Base-by-base conservation (phyloP, 2,329 filamentous ascomycete species). In the Calonectria henricotiae region DNA sequence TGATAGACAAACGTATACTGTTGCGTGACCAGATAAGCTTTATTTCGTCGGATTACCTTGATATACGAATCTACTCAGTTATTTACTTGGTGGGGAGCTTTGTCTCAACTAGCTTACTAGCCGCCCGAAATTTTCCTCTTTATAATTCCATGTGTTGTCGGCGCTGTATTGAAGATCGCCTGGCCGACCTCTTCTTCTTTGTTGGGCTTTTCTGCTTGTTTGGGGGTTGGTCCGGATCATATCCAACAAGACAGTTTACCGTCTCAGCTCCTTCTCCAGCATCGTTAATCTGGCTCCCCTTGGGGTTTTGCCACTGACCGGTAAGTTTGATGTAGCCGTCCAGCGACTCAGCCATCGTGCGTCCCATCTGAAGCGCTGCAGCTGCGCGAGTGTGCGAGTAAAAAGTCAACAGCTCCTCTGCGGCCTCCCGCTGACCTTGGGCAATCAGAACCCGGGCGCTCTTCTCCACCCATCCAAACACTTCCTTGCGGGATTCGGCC, bases 291-390 rank as follows among this genome's bases (percentile, higher is more conserved):
- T 77, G 63, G n/a, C 69, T 71, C 1, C 75, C 73, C 30, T 70
- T 60, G 0, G 75, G 75, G 5, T 62, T 49, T 13, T 62, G 68
- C 75, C 75, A 76, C 39, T 69, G 74, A 0, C 75, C 69, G 0
- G 72, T 69, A 41, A 76, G 43, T 32, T 76, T 77, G 20, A 77
- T 77, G n/a, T 76, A 76, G 0, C 71, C 72, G 17, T 75, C 75
- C n/a, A 76, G 23, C 39, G 75, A 75, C 35, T 71, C 70, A 2
- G 71, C 76, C 47, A 76, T 4, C 0, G 61, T 66, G 9, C 69
- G 67, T 0, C 75, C 75, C 12, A 76, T 66, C n/a, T 74, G 70
- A 4, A 76, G 32, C 0, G 75, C 75, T 3, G 73, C 75, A 0
- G 75, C 44, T 0, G 75, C 75, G 0, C 74, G 72, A 0, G 75